A percentile compares a stretch with the other conserved stretches of the same genome.
phyloP scores from a whole-genome alignment of 345 rosid genomes.

The Gossypium australe region DNA sequence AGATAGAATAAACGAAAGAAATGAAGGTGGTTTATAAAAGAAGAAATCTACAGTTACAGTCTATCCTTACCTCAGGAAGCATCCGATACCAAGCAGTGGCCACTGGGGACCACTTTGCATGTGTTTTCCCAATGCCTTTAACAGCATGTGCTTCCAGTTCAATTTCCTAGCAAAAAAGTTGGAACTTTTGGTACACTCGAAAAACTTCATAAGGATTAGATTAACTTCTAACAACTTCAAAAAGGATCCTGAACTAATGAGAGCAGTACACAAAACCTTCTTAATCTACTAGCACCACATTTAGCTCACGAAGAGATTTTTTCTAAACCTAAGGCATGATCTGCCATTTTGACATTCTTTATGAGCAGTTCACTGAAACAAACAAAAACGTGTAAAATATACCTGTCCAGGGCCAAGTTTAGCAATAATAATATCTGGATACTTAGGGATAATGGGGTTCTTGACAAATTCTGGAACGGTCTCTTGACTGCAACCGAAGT shows the following conservation, averaged over 20 bases:
- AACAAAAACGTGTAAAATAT: conserved; percentile 8
- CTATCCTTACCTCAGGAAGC: conserved; percentile 77
- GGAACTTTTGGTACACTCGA: background rate
- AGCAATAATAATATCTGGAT: conserved; percentile 58
- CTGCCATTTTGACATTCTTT: background rate
- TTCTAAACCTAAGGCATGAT: background rate
- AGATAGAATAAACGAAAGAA: background rate
- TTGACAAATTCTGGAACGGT: conserved; percentile 47
- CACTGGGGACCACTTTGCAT: conserved; percentile 98
- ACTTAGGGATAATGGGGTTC: conserved; percentile 45
- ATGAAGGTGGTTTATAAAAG: background rate
- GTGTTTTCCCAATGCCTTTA: conserved; percentile 87
- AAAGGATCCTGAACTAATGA: background rate
- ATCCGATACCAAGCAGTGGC: conserved; percentile 93
- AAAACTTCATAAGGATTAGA: background rate
- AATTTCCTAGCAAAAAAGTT: conserved; percentile 55
- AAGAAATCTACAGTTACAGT: conserved; percentile 4
- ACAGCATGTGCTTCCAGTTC: conserved; percentile 96
- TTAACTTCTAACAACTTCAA: background rate
- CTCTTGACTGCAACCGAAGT: conserved; percentile 60
- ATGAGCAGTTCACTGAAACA: background rate
- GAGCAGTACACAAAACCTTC: background rate
- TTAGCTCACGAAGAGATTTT: background rate
- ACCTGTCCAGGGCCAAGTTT: conserved; percentile 90
- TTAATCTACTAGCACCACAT: background rate